Percentiles rank a stretch among this genome's conserved stretches.
Evolutionary conservation across 2,329 filamentous ascomycete species (phyloP).

Genomic region (Colletotrichum chlorophyti): DNA sequence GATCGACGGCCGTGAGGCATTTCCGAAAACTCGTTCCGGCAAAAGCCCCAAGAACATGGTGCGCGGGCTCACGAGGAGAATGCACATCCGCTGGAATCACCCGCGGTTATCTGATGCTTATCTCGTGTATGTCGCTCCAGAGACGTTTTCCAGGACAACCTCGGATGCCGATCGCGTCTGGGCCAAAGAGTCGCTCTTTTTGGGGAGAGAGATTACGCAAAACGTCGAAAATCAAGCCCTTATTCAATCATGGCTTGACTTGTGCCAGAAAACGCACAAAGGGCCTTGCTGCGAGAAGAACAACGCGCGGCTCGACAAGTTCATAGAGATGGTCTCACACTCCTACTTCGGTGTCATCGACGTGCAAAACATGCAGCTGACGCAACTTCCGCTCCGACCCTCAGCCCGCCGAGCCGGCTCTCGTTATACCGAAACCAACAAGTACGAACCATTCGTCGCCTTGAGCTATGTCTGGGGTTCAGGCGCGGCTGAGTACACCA

Average conservation of each 20-base stretch:
- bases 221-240: constrained; percentile 16
- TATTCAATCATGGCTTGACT: constrained; percentile 11
- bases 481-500: background rate
- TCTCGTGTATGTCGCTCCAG: background rate
- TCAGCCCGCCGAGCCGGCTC: background rate
- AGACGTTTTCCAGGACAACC: background rate
- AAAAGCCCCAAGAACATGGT: constrained; percentile 1
- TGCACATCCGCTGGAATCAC: constrained; percentile 9
- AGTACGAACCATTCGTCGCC: constrained; percentile 46
- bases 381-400: background rate
- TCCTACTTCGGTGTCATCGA: constrained; percentile 18
- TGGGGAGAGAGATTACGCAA: background rate
- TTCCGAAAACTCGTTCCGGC: background rate
- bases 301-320: background rate
- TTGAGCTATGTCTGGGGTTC: constrained; percentile 53
- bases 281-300: background rate
- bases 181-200: constrained; percentile 10
- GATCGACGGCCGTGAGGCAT: constrained; percentile 8
- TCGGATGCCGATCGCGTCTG: constrained; percentile 12
- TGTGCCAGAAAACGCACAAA: constrained; percentile 4
- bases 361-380: constrained; percentile 20
- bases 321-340: constrained; percentile 11
- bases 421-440: background rate
- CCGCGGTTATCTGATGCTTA: background rate
- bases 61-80: constrained; percentile 2